Conservation (phyloP, 2,329 filamentous ascomycete species). For the Massarina eburnea region DNA sequence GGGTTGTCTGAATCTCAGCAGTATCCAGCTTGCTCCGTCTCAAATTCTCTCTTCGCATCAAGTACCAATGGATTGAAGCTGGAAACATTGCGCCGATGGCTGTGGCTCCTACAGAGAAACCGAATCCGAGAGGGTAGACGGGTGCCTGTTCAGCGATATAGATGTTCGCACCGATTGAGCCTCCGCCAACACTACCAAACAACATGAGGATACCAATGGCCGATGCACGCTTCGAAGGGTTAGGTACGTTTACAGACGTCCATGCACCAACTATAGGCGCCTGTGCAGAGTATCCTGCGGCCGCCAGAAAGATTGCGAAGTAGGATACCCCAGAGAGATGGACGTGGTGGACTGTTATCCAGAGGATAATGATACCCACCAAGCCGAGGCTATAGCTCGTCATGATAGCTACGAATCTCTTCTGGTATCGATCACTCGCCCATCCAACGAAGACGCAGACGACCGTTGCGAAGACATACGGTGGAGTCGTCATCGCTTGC, state of each 20-base stretch:
- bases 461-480: constrained; percentile 27
- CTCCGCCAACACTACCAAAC: not conserved
- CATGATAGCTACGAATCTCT: not conserved
- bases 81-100: constrained; percentile 1
- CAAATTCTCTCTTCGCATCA: constrained; percentile 3
- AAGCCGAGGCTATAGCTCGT: not conserved
- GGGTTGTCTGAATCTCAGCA: not conserved
- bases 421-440: not conserved
- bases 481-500: constrained; percentile 38
- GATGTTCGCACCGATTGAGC: constrained; percentile 2
- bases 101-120: constrained; percentile 1
- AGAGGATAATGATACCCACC: not conserved
- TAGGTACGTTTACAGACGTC: not conserved
- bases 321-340: not conserved
- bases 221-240: not conserved
- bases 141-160: constrained; percentile 3
- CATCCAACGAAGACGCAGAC: constrained; percentile 1
- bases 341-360: not conserved
- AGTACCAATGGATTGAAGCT: constrained; percentile 1
- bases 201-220: not conserved
- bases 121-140: constrained; percentile 1
- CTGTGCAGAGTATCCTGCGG: not conserved
- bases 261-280: not conserved
- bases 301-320: not conserved
- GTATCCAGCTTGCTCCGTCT: not conserved